A percentile compares a stretch with the other conserved stretches of the same genome.
These are phyloP conservation scores for Diaporthe citrichinensis DNA, from an alignment of 2,329 filamentous ascomycete genomes.

Conservation along the genomic window DNA sequence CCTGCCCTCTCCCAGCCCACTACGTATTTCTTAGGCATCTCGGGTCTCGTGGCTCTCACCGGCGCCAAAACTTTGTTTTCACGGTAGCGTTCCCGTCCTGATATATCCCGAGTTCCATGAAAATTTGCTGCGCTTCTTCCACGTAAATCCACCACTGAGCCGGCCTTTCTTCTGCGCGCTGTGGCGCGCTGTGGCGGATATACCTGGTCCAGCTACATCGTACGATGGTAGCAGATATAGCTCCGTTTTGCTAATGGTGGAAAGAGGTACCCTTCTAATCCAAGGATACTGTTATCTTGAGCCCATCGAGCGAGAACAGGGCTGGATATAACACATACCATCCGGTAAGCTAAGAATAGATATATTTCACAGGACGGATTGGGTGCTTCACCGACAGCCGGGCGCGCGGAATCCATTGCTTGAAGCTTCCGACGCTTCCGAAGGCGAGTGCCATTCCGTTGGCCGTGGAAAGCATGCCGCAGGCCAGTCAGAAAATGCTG, in stretches of 20 bases:
- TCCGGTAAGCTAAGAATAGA: conserved; percentile 1
- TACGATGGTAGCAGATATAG: not conserved
- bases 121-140: not conserved
- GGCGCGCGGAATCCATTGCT: not conserved
- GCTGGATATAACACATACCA: not conserved
- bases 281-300: too few species aligned
- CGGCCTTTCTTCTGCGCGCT: not conserved
- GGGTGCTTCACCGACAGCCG: conserved; percentile 4
- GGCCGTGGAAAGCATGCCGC: not conserved
- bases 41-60: not conserved
- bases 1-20: not conserved
- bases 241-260: too few species aligned
- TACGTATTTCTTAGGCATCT: not conserved
- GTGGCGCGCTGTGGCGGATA: not conserved
- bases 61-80: not conserved
- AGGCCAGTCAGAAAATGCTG: not conserved
- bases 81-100: not conserved
- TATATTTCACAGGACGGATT: not conserved
- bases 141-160: not conserved
- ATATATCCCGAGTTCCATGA: not conserved
- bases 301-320: too few species aligned
- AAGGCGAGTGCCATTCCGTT: not conserved
- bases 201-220: not conserved
- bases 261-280: not conserved
- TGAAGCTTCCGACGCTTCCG: conserved; percentile 17